These are phyloP conservation scores for Blepharisma stoltei DNA, from an alignment of 73 alveolate species.

Conservation along the genomic window DNA sequence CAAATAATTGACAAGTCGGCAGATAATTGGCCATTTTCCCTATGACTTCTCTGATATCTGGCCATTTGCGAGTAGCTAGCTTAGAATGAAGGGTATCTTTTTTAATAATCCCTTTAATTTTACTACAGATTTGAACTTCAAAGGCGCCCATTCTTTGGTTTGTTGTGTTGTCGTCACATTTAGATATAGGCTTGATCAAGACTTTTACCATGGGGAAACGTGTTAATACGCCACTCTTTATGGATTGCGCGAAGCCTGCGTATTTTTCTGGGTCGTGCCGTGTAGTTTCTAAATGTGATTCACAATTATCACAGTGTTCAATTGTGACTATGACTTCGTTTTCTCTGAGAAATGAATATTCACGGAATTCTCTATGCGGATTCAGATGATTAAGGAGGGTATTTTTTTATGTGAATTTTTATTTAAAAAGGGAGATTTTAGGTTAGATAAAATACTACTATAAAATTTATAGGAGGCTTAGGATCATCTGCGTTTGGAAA, in stretches of 20 bases:
- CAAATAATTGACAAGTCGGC: constrained; percentile 23
- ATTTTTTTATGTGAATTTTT: too few species aligned
- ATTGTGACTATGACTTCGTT: constrained; percentile 18
- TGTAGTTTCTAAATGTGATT: constrained; percentile 47
- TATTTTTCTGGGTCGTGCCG: constrained; percentile 53
- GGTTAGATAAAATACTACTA: too few species aligned
- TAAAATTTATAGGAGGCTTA: neutral
- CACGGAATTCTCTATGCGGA: constrained; percentile 26
- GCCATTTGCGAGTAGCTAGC: constrained; percentile 46
- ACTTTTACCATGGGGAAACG: constrained; percentile 53
- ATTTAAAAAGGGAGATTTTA: too few species aligned
- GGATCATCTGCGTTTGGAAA: constrained; percentile 1
- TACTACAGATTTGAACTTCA: constrained; percentile 41
- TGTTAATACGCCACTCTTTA: constrained; percentile 39
- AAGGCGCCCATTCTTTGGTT: constrained; percentile 39
- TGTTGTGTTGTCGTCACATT: constrained; percentile 36
- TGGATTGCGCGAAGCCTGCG: constrained; percentile 34
- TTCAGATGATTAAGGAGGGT: neutral
- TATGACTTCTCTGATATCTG: constrained; percentile 33
- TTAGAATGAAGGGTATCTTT: constrained; percentile 40
- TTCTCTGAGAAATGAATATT: constrained; percentile 12
- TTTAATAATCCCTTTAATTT: constrained; percentile 37
- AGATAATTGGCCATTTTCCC: constrained; percentile 34
- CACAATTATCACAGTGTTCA: constrained; percentile 45
- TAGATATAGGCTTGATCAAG: constrained; percentile 46